Percentiles rank a stretch among this genome's conserved stretches.
Conservation (phyloP, 202 grass and related monocot species). For the Miscanthus sacchariflorus region DNA sequence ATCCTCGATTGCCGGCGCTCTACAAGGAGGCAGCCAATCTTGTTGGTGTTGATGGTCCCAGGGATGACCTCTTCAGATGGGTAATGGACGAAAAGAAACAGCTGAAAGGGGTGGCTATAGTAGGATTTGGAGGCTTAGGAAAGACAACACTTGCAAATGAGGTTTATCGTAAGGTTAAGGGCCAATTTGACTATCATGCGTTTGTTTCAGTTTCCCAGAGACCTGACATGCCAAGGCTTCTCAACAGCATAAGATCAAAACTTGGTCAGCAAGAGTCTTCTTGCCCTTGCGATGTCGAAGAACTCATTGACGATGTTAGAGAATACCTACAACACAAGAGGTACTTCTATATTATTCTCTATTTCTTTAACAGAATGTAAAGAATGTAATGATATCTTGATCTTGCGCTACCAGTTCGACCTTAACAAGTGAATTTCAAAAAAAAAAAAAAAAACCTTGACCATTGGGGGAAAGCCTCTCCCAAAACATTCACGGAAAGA, state of each 20-base stretch:
- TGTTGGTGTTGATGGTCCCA: conserved; percentile 40
- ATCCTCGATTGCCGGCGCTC: conserved; percentile 37
- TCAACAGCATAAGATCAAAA: conserved; percentile 12
- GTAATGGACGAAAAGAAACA: conserved; percentile 6
- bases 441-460: background rate
- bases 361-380: background rate
- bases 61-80: background rate
- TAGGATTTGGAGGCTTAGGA: conserved; percentile 41
- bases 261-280: conserved; percentile 24
- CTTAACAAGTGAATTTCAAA: background rate
- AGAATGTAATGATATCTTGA: background rate
- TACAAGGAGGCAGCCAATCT: conserved; percentile 29
- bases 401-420: background rate
- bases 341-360: background rate
- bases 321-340: conserved; percentile 11
- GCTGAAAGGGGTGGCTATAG: conserved; percentile 16
- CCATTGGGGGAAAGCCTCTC: too few species aligned
- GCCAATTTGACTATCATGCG: conserved; percentile 29
- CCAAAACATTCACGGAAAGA: too few species aligned
- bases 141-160: conserved; percentile 42
- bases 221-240: conserved; percentile 36
- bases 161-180: conserved; percentile 28
- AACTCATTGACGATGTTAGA: conserved; percentile 30
- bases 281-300: conserved; percentile 3
- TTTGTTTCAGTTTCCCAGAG: conserved; percentile 51